These are phyloP conservation scores for Dendrobium nobile DNA, from an alignment of 106 monocot species.

Conservation along the genomic window DNA sequence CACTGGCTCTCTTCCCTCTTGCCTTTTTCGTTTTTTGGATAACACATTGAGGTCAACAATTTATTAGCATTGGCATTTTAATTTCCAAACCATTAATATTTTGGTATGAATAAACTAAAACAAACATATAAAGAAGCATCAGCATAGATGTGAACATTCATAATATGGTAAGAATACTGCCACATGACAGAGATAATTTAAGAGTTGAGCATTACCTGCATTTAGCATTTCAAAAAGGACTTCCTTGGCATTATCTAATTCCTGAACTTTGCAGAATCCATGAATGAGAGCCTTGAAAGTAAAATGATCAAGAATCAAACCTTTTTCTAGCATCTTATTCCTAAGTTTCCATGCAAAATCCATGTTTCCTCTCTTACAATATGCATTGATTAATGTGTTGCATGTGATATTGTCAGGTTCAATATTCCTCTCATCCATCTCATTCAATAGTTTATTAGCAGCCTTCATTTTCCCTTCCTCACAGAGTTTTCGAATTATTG, in stretches of 20 bases:
- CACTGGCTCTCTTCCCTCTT: too few relatives aligned
- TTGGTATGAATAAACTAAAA: neutral
- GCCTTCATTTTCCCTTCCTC: conserved; percentile 80
- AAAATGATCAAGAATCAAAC: conserved; percentile 60
- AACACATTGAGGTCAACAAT: too few relatives aligned
- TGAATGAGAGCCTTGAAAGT: conserved; percentile 87
- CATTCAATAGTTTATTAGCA: conserved; percentile 76
- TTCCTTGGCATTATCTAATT: conserved; percentile 72
- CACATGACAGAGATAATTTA: neutral
- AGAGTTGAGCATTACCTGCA: conserved; percentile 39
- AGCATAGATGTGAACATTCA: neutral
- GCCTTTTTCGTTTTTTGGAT: too few relatives aligned
- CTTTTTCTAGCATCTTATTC: conserved; percentile 84
- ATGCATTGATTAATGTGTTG: conserved; percentile 94
- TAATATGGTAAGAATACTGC: neutral
- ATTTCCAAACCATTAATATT: neutral
- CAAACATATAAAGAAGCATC: neutral
- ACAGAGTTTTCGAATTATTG: conserved; percentile 67
- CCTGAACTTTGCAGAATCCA: conserved; percentile 80
- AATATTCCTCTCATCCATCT: conserved; percentile 87
- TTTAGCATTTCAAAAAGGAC: conserved; percentile 75
- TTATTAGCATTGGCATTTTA: too few relatives aligned
- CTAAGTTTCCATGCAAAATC: conserved; percentile 64
- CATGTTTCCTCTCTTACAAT: conserved; percentile 91
- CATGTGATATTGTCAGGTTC: conserved; percentile 85